Evolutionary conservation across 371 early-diverging fungal genomes (phyloP), one percentile per base, ranked within the genome.

Genomic region (Mortierella sp.): DNA sequence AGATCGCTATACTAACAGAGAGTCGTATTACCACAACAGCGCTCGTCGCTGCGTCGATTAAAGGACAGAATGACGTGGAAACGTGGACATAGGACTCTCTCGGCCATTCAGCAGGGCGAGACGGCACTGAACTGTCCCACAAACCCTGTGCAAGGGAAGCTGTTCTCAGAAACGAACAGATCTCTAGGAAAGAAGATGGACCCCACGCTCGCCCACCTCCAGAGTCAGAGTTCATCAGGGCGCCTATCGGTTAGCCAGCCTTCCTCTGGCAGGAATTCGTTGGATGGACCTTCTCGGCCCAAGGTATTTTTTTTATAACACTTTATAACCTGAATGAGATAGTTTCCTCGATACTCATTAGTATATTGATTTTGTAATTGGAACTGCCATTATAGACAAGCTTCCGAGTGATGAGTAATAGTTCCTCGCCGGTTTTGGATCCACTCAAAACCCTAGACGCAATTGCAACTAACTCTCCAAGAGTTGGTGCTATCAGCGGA

Each of bases 31-130:
- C 26, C 41, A 39, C 27, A 7, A 21, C 53, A 76, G 76, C 69
- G 76, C 11, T 76, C 76, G 11, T 76, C 76, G 4, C 26, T 76
- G 12, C 76, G 69, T 27, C 69, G 69, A 23, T 42, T 76, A 39
- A 69, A 60, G 39, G 76, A 76, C 15, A 68, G 44, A 24, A 64
- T 76, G 66, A 44, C 51, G 64, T 64, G 76, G 76, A 69, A 64
- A 30, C 69, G 76, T 43, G 70, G 70, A 21, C 48, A 48, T 24
- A 76, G 64, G 50, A 15, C 61, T 3, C 56, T 76, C 17, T 54
- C 70, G 0, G 51, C 50, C 2, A 62, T 76, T 26, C 69, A 68
- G 4, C 69, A 68, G 8, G 56, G 57, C 24, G 63, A 73, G 30
- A 12, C 58, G 6, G 37, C 17, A 21, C 32, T 21, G 34, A 30